phyloP scores from a whole-genome alignment of 768 basidiomycete genomes.

The Cystobasidium onofrii region DNA sequence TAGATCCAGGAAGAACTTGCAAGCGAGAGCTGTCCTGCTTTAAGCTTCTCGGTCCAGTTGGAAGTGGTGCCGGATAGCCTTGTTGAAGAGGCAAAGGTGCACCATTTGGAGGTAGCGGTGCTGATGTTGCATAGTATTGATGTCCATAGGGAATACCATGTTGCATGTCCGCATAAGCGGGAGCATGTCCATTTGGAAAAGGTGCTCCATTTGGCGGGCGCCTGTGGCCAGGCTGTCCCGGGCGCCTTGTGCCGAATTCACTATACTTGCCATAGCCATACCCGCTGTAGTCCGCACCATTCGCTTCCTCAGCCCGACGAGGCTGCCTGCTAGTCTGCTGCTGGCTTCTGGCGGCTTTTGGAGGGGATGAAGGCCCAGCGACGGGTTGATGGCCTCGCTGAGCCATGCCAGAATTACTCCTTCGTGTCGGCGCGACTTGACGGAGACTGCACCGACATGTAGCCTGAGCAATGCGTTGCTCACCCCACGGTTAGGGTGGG shows the following conservation, averaged over 20 bases:
- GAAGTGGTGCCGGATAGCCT: not conserved
- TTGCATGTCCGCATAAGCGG: not conserved
- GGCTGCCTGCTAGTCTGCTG: not conserved
- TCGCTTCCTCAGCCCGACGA: not conserved
- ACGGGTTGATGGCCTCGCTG: not conserved
- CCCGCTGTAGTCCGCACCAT: not conserved
- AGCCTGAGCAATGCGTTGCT: not conserved
- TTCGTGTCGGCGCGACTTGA: not conserved
- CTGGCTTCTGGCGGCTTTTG: not conserved
- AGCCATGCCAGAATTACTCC: not conserved
- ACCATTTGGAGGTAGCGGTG: not conserved
- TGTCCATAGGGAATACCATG: not conserved
- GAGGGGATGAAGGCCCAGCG: not conserved
- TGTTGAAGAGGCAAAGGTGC: not conserved
- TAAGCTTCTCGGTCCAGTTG: not conserved
- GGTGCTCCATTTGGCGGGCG: not conserved
- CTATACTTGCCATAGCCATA: conserved; percentile 4
- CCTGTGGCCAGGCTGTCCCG: not conserved
- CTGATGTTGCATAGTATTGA: not conserved
- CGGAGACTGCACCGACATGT: not conserved
- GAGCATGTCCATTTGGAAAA: not conserved
- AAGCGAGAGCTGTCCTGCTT: not conserved
- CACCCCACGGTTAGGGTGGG: not conserved
- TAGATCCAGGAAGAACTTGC: not conserved
- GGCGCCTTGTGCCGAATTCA: not conserved